phyloP scores from a whole-genome alignment of 2,329 filamentous ascomycete species.

The Ophiostoma pallidulum region DNA sequence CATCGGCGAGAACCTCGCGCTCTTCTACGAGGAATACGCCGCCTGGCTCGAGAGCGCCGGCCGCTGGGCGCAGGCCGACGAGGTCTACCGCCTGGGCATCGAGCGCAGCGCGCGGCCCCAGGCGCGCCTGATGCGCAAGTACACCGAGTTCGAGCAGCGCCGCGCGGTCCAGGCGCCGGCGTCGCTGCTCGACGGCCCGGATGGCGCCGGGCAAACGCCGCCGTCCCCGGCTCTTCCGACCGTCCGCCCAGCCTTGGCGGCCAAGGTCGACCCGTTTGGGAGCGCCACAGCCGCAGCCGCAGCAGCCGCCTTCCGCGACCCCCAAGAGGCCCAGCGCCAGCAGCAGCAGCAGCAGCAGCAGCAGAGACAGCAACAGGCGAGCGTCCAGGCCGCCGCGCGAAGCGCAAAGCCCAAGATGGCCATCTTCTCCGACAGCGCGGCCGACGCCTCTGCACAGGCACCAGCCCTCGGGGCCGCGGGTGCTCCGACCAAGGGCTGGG shows the following conservation, averaged over 20 bases:
- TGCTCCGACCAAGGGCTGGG: conserved; percentile 66
- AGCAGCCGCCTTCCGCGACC: conserved; percentile 42
- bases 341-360: conserved; percentile 11
- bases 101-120: conserved; percentile 78
- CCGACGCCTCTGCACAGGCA: conserved; percentile 47
- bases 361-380: conserved; percentile 26
- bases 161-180: conserved; percentile 55
- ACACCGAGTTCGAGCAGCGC: conserved; percentile 79
- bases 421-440: conserved; percentile 87
- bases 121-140: conserved; percentile 77
- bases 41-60: conserved; percentile 80
- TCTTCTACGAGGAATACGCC: conserved; percentile 97
- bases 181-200: conserved; percentile 19
- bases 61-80: conserved; percentile 83
- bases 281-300: conserved; percentile 41
- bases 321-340: conserved; percentile 43
- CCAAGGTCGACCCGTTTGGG: conserved; percentile 77
- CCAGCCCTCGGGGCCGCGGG: conserved; percentile 45
- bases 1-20: conserved; percentile 76
- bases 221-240: conserved; percentile 80
- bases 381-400: conserved; percentile 37
- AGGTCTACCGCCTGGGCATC: conserved; percentile 84
- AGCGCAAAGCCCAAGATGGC: conserved; percentile 69
- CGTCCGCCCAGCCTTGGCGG: conserved; percentile 71
- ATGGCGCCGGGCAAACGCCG: too few species aligned